Conservation (phyloP, 2,329 filamentous ascomycete genomes). For the Botrytis fragariae region DNA sequence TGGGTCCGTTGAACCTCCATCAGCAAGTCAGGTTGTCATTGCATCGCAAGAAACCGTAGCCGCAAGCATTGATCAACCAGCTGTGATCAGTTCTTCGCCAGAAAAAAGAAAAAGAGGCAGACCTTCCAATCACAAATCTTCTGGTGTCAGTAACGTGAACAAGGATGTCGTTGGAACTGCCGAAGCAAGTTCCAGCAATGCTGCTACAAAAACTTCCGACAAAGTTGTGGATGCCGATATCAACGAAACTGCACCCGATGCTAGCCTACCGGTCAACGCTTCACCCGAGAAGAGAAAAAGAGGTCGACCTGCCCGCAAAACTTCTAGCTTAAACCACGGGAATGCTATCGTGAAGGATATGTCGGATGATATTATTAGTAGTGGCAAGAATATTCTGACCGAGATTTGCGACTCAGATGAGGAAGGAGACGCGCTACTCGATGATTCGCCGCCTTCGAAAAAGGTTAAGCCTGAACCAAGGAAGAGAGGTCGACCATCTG, state of each 20-base stretch:
- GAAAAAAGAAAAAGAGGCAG: constrained; percentile 9
- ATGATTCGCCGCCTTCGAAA: not conserved
- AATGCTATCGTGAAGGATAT: not conserved
- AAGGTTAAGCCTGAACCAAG: not conserved
- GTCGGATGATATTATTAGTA: not conserved
- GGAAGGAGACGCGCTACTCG: not conserved
- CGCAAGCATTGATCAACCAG: too few species aligned
- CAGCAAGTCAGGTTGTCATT: too few species aligned
- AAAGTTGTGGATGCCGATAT: not conserved
- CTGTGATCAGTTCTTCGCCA: not conserved
- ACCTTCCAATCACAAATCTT: not conserved
- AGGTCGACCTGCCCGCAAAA: not conserved
- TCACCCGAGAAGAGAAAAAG: not conserved
- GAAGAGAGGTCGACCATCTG: not conserved
- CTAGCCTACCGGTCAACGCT: not conserved
- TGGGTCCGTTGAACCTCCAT: not conserved
- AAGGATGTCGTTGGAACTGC: not conserved
- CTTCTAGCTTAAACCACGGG: not conserved
- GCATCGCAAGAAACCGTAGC: not conserved
- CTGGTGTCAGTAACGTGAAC: not conserved
- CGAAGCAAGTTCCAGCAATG: not conserved
- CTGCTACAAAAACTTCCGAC: not conserved
- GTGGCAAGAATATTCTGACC: not conserved
- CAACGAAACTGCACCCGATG: not conserved
- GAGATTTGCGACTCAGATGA: not conserved